These are phyloP conservation scores for Penicillium roqueforti DNA, from an alignment of 495 filamentous ascomycete genomes.

Conservation along the genomic window DNA sequence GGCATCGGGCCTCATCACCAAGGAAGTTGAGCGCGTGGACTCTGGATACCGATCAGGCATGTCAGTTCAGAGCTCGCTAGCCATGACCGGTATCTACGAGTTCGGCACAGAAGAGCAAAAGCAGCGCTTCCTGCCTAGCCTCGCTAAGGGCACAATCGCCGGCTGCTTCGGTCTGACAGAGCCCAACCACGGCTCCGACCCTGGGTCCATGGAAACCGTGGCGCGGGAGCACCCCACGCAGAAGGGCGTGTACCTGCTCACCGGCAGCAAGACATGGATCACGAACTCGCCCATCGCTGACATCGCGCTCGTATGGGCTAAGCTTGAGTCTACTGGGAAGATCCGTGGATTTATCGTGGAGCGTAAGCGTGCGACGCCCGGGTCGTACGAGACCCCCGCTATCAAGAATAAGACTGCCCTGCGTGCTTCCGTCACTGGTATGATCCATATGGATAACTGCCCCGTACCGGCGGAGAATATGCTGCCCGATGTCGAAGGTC, in stretches of 20 bases:
- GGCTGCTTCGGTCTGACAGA: constrained; percentile 96
- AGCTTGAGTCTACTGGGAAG: constrained; percentile 82
- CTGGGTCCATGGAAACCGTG: constrained; percentile 88
- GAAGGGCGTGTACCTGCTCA: constrained; percentile 75
- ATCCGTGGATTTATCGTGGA: constrained; percentile 94
- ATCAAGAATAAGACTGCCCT: constrained; percentile 96
- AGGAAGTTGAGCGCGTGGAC: constrained; percentile 94
- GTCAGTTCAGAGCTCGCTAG: constrained; percentile 91
- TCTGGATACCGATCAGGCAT: constrained; percentile 93
- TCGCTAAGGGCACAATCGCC: constrained; percentile 82
- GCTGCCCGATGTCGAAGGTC: constrained; percentile 86
- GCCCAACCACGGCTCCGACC: constrained; percentile 96
- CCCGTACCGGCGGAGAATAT: constrained; percentile 89
- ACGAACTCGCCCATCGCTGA: constrained; percentile 96
- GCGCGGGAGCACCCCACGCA: constrained; percentile 85
- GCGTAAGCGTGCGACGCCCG: constrained; percentile 71
- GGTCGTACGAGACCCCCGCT: constrained; percentile 84
- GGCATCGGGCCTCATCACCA: constrained; percentile 86
- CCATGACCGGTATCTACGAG: constrained; percentile 95
- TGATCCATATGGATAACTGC: constrained; percentile 92
- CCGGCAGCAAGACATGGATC: constrained; percentile 96
- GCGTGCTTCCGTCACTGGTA: constrained; percentile 89
- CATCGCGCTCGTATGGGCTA: constrained; percentile 90
- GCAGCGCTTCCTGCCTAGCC: constrained; percentile 73
- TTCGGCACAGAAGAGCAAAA: constrained; percentile 89